Evolutionary conservation across 2,329 filamentous ascomycete genomes (phyloP).

Genomic region (Zalaria obscura): DNA sequence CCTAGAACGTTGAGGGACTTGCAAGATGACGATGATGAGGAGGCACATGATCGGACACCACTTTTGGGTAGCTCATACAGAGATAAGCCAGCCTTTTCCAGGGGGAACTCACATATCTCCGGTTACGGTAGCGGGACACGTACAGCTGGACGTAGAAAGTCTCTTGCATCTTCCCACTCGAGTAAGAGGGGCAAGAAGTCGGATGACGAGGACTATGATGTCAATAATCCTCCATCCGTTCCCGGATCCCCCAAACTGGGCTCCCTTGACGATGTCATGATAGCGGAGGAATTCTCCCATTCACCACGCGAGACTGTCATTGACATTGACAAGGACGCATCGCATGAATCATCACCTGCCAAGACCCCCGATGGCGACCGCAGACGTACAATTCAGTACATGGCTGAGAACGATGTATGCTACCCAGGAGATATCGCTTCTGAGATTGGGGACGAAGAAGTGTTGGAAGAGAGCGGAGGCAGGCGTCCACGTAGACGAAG

Average conservation of each 20-base stretch:
- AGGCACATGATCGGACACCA: slow-evolving; percentile 39
- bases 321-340: slow-evolving; percentile 29
- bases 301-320: slow-evolving; percentile 27
- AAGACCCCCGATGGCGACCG: slow-evolving; percentile 29
- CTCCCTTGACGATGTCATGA: slow-evolving; percentile 50
- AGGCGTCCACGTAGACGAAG: slow-evolving; percentile 41
- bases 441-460: slow-evolving; percentile 68
- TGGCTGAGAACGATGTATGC: slow-evolving; percentile 79
- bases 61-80: slow-evolving; percentile 30
- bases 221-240: slow-evolving; percentile 52
- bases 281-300: slow-evolving; percentile 46
- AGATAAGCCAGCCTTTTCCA: slow-evolving; percentile 14
- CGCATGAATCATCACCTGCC: slow-evolving; percentile 19
- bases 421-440: slow-evolving; percentile 64
- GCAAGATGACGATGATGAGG: slow-evolving; percentile 29
- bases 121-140: slow-evolving; percentile 15
- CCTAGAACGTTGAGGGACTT: slow-evolving; percentile 4
- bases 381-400: slow-evolving; percentile 45
- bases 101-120: slow-evolving; percentile 12
- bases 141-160: slow-evolving; percentile 17
- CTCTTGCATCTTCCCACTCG: slow-evolving; percentile 19
- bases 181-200: slow-evolving; percentile 10
- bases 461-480: slow-evolving; percentile 17
- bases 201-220: slow-evolving; percentile 36
- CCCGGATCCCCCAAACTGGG: slow-evolving; percentile 43